phyloP scores from a whole-genome alignment of 192 early-diverging fungal genomes.

The Entomortierella chlamydospora region DNA sequence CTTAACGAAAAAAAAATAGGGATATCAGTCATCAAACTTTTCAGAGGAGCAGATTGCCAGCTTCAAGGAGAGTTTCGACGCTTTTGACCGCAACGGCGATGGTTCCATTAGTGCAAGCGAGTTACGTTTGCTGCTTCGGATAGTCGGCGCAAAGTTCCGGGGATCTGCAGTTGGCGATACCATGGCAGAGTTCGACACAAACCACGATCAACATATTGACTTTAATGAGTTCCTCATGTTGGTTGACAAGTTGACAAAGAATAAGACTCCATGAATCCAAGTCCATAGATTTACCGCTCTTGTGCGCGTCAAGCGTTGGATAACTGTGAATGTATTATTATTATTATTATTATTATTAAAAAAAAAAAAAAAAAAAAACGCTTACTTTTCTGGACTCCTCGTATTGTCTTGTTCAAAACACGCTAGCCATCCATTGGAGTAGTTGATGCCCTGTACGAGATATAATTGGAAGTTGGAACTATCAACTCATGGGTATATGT shows the following conservation, averaged over 20 bases:
- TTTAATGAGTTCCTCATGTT: conserved; percentile 35
- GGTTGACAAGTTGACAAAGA: conserved; percentile 4
- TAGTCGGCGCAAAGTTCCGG: conserved; percentile 32
- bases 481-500: too few relatives aligned
- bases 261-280: not conserved
- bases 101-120: conserved; percentile 32
- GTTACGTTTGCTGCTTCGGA: conserved; percentile 17
- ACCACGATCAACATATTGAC: conserved; percentile 40
- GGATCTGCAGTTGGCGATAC: not conserved
- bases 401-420: too few relatives aligned
- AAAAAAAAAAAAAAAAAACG: too few relatives aligned
- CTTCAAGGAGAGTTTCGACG: conserved; percentile 32
- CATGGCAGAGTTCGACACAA: conserved; percentile 36
- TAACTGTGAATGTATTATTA: too few relatives aligned
- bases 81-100: conserved; percentile 27
- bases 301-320: too few relatives aligned
- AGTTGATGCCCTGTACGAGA: too few relatives aligned
- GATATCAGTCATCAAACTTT: too few relatives aligned
- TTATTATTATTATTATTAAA: too few relatives aligned
- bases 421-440: too few relatives aligned
- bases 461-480: too few relatives aligned
- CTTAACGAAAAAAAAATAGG: too few relatives aligned
- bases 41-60: conserved; percentile 7
- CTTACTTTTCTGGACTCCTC: too few relatives aligned
- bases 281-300: not conserved